phyloP scores from a whole-genome alignment of 2,329 filamentous ascomycete species.

The Nannizziopsis arthrosporioides region DNA sequence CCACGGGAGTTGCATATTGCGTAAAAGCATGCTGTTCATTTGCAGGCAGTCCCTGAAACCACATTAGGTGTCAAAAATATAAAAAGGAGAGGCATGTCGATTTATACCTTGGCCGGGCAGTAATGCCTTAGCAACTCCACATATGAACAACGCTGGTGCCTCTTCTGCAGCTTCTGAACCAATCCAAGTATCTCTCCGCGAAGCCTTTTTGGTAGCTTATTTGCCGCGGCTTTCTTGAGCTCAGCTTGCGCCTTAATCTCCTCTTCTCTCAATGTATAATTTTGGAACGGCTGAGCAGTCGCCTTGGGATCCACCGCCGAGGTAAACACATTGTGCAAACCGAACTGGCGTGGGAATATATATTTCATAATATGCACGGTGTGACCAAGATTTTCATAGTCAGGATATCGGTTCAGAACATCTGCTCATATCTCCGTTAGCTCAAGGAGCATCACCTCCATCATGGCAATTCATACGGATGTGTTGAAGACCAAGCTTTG shows the following conservation, averaged over 20 bases:
- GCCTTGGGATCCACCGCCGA: conserved; percentile 52
- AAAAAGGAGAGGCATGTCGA: conserved; percentile 1
- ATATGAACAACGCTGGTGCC: conserved; percentile 68
- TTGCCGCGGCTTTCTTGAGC: conserved; percentile 11
- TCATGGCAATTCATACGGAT: conserved; percentile 50
- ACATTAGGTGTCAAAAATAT: conserved; percentile 17
- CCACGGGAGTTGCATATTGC: conserved; percentile 54
- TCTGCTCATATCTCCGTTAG: conserved; percentile 42
- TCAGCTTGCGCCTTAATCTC: conserved; percentile 47
- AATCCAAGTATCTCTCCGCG: conserved; percentile 51
- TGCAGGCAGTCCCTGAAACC: conserved; percentile 9
- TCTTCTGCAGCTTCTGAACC: conserved; percentile 54
- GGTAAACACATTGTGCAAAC: conserved; percentile 84
- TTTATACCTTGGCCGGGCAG: conserved; percentile 48
- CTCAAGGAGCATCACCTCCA: neutral
- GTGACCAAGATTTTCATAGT: conserved; percentile 39
- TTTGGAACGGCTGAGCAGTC: conserved; percentile 63
- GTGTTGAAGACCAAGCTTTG: conserved; percentile 65
- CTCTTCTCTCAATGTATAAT: conserved; percentile 74
- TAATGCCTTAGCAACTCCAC: conserved; percentile 66
- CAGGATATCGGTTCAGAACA: conserved; percentile 60
- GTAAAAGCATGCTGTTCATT: conserved; percentile 27
- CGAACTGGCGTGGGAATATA: conserved; percentile 84
- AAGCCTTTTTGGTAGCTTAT: conserved; percentile 40
- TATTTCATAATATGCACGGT: conserved; percentile 73